A percentile compares a stretch with the other conserved stretches of the same genome.
Evolutionary conservation across 169 alveolate genomes (phyloP).

Genomic region (Babesia gibsoni): DNA sequence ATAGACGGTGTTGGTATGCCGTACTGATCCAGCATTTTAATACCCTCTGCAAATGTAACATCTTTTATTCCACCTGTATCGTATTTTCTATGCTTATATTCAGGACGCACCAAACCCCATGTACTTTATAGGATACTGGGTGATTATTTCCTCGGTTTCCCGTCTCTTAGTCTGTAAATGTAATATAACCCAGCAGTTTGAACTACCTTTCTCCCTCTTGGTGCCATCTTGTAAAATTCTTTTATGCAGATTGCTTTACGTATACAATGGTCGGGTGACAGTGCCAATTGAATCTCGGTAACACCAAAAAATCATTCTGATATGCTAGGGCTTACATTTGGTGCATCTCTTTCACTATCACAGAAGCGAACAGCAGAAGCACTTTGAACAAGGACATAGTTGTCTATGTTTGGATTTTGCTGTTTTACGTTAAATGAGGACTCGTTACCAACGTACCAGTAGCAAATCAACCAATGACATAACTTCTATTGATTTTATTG

Average conservation of each 20-base stretch:
- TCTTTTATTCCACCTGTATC: constrained; percentile 28
- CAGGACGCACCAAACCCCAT: constrained; percentile 24
- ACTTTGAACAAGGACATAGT: constrained; percentile 8
- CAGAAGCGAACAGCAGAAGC: constrained; percentile 9
- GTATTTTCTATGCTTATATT: not conserved
- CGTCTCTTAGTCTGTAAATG: not conserved
- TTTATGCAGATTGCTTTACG: not conserved
- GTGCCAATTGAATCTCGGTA: not conserved
- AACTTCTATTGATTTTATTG: constrained; percentile 12
- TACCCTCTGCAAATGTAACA: constrained; percentile 10
- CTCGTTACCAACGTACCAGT: constrained; percentile 7
- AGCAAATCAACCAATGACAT: constrained; percentile 35
- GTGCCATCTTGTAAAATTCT: constrained; percentile 5
- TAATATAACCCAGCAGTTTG: too few species aligned
- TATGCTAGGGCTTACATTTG: not conserved
- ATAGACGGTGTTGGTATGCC: constrained; percentile 56
- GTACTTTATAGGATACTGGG: constrained; percentile 27
- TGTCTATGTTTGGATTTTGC: constrained; percentile 21
- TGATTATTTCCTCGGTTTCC: not conserved
- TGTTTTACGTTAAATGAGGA: not conserved
- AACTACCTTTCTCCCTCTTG: constrained; percentile 47
- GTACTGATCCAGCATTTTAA: constrained; percentile 11
- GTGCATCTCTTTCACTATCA: constrained; percentile 8
- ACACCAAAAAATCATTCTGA: not conserved
- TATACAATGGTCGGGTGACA: too few species aligned